Evolutionary conservation across 768 basidiomycete genomes (phyloP), one percentile per base, ranked within the genome.

Genomic region (Mycena amicta): DNA sequence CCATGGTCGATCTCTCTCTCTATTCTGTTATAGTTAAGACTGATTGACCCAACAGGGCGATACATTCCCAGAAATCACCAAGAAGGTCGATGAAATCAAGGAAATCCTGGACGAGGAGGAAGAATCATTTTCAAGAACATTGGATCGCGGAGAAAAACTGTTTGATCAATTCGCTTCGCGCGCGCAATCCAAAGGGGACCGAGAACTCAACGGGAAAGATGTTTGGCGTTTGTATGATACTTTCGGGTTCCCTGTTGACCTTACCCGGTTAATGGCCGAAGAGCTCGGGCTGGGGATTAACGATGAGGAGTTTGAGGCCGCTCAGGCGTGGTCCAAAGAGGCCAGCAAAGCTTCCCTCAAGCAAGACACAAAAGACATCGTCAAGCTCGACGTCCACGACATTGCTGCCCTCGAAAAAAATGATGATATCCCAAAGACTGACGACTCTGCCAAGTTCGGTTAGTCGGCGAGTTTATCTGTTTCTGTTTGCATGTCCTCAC

Each of bases 221-320:
- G 93, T 98, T 31, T 99, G 97, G 97, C 84, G 92, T 26, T 74
- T 99, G 51, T 98, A 98, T 71, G 97, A 99, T 71, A 98, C 97
- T 1, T 99, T 92, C 70, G 97, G 97, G 51, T 99, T 99, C 79
- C 97, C 97, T 0, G 94, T 93, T 40, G 97, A 99, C 70, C 77
- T 99, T 50, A 99, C 97, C 1, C 87, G 90, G 50, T 80, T 99
- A 57, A 98, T 99, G 97, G 97, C 97, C 3, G 92, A 95, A 71
- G 97, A 99, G 69, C 77, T 93, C 27, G 89, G 88, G 2, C 77
- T 99, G 43, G 80, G 77, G 5, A 83, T 98, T 67, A 94, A 98
- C 68, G 88, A 95, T 63, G 78, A 79, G 49, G 95, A 95, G 65
- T 96, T 98, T 66, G 93, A 93, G 64, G 83, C 83, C 62, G 97